phyloP scores from a whole-genome alignment of 768 basidiomycete species.

The Pisolithus microcarpus region DNA sequence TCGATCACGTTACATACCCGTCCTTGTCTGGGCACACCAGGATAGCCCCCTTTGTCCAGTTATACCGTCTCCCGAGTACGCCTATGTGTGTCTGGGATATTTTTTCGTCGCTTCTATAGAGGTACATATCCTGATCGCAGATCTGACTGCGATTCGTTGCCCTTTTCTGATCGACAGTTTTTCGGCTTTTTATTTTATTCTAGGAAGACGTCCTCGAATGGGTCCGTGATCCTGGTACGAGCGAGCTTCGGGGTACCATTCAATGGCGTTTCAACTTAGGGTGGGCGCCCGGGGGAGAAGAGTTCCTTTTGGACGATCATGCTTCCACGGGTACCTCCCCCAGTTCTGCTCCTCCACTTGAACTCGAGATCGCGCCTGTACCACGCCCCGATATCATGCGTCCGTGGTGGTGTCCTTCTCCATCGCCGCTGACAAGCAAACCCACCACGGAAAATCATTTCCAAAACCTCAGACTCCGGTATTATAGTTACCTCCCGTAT shows the following conservation, averaged over 20 bases:
- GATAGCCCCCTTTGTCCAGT: conserved; percentile 21
- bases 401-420: conserved; percentile 22
- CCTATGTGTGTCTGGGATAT: conserved; percentile 40
- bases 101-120: conserved; percentile 37
- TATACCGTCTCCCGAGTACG: conserved; percentile 30
- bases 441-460: not conserved
- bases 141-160: not conserved
- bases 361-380: not conserved
- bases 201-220: not conserved
- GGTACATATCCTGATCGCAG: conserved; percentile 19
- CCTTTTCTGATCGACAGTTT: no score
- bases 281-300: conserved; percentile 48
- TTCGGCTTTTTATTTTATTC: not conserved
- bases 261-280: conserved; percentile 40
- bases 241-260: conserved; percentile 26
- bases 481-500: conserved; percentile 23
- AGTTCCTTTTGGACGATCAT: conserved; percentile 16
- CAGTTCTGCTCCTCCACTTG: not conserved
- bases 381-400: conserved; percentile 1
- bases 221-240: not conserved
- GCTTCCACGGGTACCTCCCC: not conserved
- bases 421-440: no score
- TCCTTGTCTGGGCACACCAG: conserved; percentile 35
- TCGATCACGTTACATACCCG: conserved; percentile 31
- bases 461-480: conserved; percentile 21